Percentiles rank a stretch among this genome's conserved stretches.
These are phyloP conservation scores for Jatropha multifida DNA, from an alignment of 441 rosid species.

Conservation along the genomic window DNA sequence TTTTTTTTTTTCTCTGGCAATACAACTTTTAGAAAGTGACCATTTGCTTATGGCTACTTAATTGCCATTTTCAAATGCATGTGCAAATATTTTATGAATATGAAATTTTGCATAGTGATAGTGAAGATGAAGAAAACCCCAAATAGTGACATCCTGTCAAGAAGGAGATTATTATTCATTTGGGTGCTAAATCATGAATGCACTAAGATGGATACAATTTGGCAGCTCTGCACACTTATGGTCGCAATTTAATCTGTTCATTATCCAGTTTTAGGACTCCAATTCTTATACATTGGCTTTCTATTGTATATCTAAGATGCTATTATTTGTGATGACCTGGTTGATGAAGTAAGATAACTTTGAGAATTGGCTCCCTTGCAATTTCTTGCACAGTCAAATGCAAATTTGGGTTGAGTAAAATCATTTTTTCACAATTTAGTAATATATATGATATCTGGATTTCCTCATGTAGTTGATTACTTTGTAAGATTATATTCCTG, in stretches of 20 bases:
- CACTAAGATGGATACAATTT: background rate
- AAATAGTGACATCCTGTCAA: background rate
- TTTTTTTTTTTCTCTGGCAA: background rate
- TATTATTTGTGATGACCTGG: too few species aligned
- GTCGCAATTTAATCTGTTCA: background rate
- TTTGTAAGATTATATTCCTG: background rate
- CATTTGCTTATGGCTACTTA: background rate
- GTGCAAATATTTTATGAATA: background rate
- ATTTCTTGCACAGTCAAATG: background rate
- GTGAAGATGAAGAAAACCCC: conserved; percentile 3
- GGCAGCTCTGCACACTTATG: background rate
- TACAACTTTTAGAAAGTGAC: background rate
- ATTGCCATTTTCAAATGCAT: background rate
- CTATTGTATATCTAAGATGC: background rate
- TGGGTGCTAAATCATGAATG: background rate
- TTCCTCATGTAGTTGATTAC: background rate
- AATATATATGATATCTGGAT: background rate
- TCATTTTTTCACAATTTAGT: background rate
- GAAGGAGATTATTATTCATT: background rate
- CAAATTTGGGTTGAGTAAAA: background rate
- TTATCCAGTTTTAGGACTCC: background rate
- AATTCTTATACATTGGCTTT: background rate
- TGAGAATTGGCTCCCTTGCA: background rate
- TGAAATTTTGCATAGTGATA: background rate
- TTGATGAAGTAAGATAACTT: background rate